Conservation (phyloP, 208 protist species). For the Leishmania martiniquensis region DNA sequence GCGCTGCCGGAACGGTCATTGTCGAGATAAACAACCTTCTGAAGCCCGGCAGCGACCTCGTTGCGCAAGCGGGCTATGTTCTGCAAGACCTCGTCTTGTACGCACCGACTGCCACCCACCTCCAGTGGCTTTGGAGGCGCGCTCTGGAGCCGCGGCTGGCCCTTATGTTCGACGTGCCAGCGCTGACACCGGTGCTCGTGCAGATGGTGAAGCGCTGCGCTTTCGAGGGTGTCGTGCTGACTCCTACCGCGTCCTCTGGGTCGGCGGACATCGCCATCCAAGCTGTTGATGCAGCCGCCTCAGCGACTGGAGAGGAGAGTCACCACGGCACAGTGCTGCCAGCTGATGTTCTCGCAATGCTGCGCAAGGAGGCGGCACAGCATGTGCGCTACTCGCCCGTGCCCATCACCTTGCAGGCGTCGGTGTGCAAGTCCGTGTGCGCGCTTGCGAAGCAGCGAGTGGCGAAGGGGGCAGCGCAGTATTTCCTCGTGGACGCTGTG, state of each 20-base stretch:
- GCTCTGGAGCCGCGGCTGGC: constrained; percentile 49
- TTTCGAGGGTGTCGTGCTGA: constrained; percentile 38
- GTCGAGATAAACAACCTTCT: constrained; percentile 55
- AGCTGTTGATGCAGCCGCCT: neutral
- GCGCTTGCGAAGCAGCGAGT: constrained; percentile 33
- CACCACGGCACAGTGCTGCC: constrained; percentile 48
- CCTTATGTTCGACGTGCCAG: constrained; percentile 41
- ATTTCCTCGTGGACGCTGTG: constrained; percentile 61
- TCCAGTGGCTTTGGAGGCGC: constrained; percentile 68
- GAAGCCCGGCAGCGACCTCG: constrained; percentile 48
- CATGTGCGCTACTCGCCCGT: constrained; percentile 66
- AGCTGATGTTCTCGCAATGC: constrained; percentile 47
- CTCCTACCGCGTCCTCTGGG: constrained; percentile 2
- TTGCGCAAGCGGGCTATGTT: constrained; percentile 54
- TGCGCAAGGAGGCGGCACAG: constrained; percentile 51
- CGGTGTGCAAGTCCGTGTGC: constrained; percentile 51
- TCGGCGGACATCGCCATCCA: neutral
- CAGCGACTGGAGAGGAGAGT: constrained; percentile 18
- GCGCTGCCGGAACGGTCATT: constrained; percentile 51
- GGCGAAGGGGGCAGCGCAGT: constrained; percentile 64
- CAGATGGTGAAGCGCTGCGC: constrained; percentile 77
- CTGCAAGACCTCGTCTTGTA: constrained; percentile 87
- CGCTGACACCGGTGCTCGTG: constrained; percentile 56
- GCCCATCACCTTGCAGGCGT: constrained; percentile 47
- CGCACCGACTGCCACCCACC: constrained; percentile 66